phyloP scores from a whole-genome alignment of 257 asterid genomes.

The Penstemon barbatus region DNA sequence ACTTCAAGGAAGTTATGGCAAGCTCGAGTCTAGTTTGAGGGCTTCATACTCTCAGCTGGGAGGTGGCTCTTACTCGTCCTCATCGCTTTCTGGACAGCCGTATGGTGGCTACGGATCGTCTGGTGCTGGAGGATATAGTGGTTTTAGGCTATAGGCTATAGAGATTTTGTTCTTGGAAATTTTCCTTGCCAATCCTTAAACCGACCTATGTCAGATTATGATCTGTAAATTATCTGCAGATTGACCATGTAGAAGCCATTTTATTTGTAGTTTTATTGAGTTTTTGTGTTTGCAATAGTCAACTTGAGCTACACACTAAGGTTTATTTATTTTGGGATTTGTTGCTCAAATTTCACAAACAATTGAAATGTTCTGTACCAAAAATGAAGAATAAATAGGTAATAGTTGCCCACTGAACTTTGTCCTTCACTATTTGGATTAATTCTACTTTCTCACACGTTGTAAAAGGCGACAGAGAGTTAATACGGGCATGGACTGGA shows the following conservation, averaged over 20 bases:
- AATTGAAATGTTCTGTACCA: no score
- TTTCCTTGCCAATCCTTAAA: neutral
- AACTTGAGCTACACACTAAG: neutral
- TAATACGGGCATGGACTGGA: no score
- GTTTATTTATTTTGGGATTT: no score
- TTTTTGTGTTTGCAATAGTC: constrained; percentile 10
- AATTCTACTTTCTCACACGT: no score
- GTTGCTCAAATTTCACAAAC: no score
- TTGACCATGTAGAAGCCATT: constrained; percentile 1
- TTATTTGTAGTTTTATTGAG: constrained; percentile 26
- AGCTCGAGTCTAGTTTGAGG: constrained; percentile 53
- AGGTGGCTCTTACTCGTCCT: constrained; percentile 53
- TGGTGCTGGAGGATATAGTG: constrained; percentile 62
- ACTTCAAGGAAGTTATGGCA: constrained; percentile 38
- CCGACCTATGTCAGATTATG: constrained; percentile 7
- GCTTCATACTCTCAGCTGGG: constrained; percentile 58
- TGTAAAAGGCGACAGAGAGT: no score
- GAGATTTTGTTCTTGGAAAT: neutral
- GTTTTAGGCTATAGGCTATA: constrained; percentile 44
- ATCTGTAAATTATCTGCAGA: constrained; percentile 29
- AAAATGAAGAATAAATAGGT: no score
- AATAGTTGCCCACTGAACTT: no score
- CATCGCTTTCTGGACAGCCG: constrained; percentile 46
- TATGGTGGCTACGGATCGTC: constrained; percentile 67
- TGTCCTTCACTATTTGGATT: no score